Percentiles rank a stretch among this genome's conserved stretches.
phyloP scores from a whole-genome alignment of 495 filamentous ascomycete species.

The Xylaria venustula region DNA sequence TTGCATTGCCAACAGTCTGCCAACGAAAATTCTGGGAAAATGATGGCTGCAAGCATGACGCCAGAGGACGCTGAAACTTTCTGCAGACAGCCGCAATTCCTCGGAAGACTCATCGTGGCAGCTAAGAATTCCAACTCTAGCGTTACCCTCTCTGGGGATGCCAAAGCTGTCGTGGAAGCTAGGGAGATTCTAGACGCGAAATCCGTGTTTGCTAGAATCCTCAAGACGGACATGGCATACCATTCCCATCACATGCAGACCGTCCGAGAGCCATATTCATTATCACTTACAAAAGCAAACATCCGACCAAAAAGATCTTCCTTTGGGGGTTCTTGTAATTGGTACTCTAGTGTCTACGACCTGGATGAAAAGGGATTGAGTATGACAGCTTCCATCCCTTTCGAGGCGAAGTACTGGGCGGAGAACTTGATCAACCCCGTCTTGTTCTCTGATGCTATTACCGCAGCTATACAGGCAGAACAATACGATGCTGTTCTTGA shows the following conservation, averaged over 20 bases:
- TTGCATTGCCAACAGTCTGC: background rate
- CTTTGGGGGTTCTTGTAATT: conserved; percentile 29
- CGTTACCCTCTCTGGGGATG: conserved; percentile 44
- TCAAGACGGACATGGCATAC: conserved; percentile 49
- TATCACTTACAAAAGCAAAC: background rate
- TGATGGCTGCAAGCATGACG: conserved; percentile 49
- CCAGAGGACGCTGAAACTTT: conserved; percentile 38
- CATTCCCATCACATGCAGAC: conserved; percentile 47
- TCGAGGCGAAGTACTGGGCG: conserved; percentile 38
- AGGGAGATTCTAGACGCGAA: conserved; percentile 40
- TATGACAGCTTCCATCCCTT: conserved; percentile 45
- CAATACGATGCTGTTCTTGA: conserved; percentile 39
- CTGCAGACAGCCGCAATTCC: conserved; percentile 27
- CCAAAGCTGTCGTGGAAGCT: conserved; percentile 24
- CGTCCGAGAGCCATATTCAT: conserved; percentile 10
- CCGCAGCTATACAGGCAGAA: conserved; percentile 30
- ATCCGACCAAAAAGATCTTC: background rate
- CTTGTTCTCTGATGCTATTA: background rate
- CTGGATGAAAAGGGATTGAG: conserved; percentile 47
- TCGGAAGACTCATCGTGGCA: conserved; percentile 34
- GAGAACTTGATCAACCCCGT: background rate
- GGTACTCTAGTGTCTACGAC: conserved; percentile 34
- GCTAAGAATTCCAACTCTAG: conserved; percentile 42
- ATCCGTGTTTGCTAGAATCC: conserved; percentile 33
- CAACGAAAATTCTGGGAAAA: conserved; percentile 14